Conservation (phyloP, 208 protist species). For the Wallacemonas sp. region DNA sequence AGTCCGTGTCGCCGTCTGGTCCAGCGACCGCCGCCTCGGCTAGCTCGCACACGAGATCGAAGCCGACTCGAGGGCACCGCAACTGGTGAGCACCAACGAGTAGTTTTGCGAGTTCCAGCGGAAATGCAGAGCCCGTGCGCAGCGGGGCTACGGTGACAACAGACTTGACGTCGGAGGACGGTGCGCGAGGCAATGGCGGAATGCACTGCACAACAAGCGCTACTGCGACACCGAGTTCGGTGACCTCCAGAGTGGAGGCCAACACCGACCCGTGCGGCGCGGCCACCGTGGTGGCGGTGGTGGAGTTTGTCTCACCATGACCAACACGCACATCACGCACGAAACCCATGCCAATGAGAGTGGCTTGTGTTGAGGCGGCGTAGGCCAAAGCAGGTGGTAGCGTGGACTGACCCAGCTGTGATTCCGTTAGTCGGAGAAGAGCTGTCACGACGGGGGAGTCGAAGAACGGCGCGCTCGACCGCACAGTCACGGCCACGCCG, state of each 20-base stretch:
- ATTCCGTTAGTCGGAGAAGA: neutral
- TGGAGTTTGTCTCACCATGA: too few relatives aligned
- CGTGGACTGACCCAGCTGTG: slow-evolving; percentile 1
- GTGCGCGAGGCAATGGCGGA: slow-evolving; percentile 20
- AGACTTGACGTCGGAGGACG: neutral
- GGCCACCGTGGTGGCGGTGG: too few relatives aligned
- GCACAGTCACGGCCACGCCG: too few relatives aligned
- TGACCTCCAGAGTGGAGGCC: slow-evolving; percentile 19
- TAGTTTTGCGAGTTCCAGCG: slow-evolving; percentile 74
- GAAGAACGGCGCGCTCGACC: slow-evolving; percentile 3
- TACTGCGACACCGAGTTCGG: slow-evolving; percentile 25
- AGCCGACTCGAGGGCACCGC: slow-evolving; percentile 25
- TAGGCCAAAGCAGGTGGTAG: neutral
- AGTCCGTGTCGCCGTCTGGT: neutral
- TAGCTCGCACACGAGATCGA: slow-evolving; percentile 6
- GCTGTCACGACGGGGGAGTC: neutral
- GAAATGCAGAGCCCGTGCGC: slow-evolving; percentile 30
- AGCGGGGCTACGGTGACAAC: neutral
- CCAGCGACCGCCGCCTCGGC: slow-evolving; percentile 21
- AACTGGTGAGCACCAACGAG: slow-evolving; percentile 61
- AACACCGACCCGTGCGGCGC: too few relatives aligned
- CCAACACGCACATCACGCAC: neutral
- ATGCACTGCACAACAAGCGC: slow-evolving; percentile 37
- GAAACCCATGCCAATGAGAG: slow-evolving; percentile 4
- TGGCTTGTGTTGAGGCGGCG: neutral